Evolutionary conservation across 1,284 basidiomycete genomes (phyloP), one percentile per base, ranked within the genome.

Genomic region (Cryptococcus neoformans): DNA sequence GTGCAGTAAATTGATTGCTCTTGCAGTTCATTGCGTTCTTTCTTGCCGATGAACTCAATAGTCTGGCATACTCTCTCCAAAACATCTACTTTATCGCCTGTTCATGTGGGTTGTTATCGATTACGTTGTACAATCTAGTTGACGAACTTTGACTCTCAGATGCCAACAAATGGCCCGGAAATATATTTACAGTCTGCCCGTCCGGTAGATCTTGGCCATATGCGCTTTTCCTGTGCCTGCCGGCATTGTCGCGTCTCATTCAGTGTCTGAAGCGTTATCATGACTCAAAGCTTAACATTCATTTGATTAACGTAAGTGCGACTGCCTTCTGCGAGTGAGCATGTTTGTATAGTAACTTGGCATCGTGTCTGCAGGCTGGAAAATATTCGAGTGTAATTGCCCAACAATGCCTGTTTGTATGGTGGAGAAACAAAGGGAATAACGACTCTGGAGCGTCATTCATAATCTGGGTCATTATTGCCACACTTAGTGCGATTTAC

Each of bases 211-310:
- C 79, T 6, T 86, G 89, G 75, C 78, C 81, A 39, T 69, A 79
- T 28, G 75, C 81, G 11, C 82, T 85, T 76, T 66, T 72, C 9
- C 68, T 73, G 59, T 54, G 66, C 65, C 44, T 77, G 37, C 68
- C 81, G 47, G 69, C 74, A 61, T 50, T 89, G 1, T 79, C 86
- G 38, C 91, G 94, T 79, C 72, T 93, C 47, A 80, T 89, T 10
- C 94, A 98, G 73, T 92, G 90, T 73, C 68, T 95, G 44, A 88
- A 87, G 66, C 90, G 94, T 80, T 97, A 87, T 73, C 76, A 77
- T 41, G 93, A 96, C 72, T 90, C 89, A 7, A 79, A 80, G 44
- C 77, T 88, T 36, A 67, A 79, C 35, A 88, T 88, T 0, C 92
- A 97, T 80, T 79, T 97, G 37, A 84, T 96, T 71, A 97, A 97